Percentiles rank a stretch among this genome's conserved stretches.
phyloP scores from a whole-genome alignment of 2,329 filamentous ascomycete genomes.

The Allantophomopsis cytisporea region DNA sequence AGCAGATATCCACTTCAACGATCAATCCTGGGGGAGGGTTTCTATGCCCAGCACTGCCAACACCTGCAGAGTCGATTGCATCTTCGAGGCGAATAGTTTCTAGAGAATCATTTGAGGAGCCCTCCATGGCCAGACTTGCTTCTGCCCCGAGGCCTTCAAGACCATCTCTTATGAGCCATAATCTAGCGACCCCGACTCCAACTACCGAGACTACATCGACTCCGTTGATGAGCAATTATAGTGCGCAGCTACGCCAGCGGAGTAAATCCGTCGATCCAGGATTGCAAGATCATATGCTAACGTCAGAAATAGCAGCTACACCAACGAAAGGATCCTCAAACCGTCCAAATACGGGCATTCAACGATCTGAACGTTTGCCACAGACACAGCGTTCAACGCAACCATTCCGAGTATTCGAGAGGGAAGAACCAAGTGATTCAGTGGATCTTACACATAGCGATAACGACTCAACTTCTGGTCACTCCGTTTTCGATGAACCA shows the following conservation, averaged over 20 bases:
- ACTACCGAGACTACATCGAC: slow-evolving; percentile 8
- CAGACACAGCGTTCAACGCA: slow-evolving; percentile 14
- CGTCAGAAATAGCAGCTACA: slow-evolving; percentile 4
- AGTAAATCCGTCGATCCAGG: neutral
- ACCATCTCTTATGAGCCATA: slow-evolving; percentile 9
- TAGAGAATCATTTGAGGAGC: slow-evolving; percentile 4
- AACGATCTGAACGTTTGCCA: slow-evolving; percentile 5
- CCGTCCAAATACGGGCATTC: neutral
- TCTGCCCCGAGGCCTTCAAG: slow-evolving; percentile 11
- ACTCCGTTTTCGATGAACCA: slow-evolving; percentile 10
- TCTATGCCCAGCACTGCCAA: slow-evolving; percentile 8
- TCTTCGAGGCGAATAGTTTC: neutral
- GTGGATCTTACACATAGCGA: slow-evolving; percentile 17
- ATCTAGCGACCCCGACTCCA: slow-evolving; percentile 16
- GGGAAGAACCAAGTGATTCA: slow-evolving; percentile 11
- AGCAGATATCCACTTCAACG: neutral
- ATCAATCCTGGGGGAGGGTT: slow-evolving; percentile 12
- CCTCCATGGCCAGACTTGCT: slow-evolving; percentile 16
- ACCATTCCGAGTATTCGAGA: slow-evolving; percentile 3
- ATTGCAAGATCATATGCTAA: slow-evolving; percentile 10
- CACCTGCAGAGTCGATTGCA: no score
- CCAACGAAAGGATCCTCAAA: neutral
- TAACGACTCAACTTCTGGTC: slow-evolving; percentile 11
- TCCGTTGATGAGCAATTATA: neutral
- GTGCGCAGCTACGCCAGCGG: neutral